Conservation (phyloP, 495 filamentous ascomycete genomes). For the Lentithecium fluviatile region DNA sequence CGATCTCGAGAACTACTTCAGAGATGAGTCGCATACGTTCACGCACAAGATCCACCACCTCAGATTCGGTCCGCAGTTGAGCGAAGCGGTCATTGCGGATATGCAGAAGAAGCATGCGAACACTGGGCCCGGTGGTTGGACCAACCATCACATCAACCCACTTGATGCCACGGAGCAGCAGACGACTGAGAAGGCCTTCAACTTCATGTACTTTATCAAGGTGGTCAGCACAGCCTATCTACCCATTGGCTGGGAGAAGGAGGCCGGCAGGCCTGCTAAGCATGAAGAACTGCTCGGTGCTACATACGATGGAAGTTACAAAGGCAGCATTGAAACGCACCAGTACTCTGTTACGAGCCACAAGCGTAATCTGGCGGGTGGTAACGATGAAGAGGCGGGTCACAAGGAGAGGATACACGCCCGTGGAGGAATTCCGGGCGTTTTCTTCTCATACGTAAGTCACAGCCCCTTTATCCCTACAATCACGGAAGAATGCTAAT, state of each 20-base stretch:
- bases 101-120: conserved; percentile 54
- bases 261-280: conserved; percentile 18
- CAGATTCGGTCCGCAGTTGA: conserved; percentile 89
- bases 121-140: conserved; percentile 54
- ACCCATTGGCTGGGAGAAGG: conserved; percentile 75
- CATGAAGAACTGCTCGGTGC: conserved; percentile 46
- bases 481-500: conserved; percentile 5
- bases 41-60: conserved; percentile 86
- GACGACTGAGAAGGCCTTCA: conserved; percentile 79
- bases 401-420: conserved; percentile 90
- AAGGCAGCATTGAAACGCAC: conserved; percentile 91
- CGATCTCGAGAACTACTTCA: conserved; percentile 90
- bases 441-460: conserved; percentile 95
- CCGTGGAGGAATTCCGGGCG: conserved; percentile 86
- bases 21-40: conserved; percentile 75
- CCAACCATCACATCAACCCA: conserved; percentile 87
- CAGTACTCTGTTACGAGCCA: conserved; percentile 97
- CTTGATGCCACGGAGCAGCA: conserved; percentile 78
- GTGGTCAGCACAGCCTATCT: conserved; percentile 94
- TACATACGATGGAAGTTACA: conserved; percentile 59
- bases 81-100: conserved; percentile 67
- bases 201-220: conserved; percentile 99
- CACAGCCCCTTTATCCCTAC: not conserved
- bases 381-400: conserved; percentile 76
- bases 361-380: conserved; percentile 78